Evolutionary conservation across 768 basidiomycete genomes (phyloP), one percentile per base, ranked within the genome.

Genomic region (Naematelia aurantialba): DNA sequence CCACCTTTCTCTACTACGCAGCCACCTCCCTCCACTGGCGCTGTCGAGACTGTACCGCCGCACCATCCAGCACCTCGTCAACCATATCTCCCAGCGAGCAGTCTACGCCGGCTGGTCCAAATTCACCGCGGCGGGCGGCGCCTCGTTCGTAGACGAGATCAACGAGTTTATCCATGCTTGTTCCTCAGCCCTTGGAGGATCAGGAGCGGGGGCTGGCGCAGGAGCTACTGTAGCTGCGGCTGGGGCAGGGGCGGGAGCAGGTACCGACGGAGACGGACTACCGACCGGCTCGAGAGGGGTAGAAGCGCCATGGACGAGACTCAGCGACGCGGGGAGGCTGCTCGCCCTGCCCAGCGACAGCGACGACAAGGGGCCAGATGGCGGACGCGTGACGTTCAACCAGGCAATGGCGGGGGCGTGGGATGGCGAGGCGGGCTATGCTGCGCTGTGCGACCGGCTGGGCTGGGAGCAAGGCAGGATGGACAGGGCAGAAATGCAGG

Each of bases 81-180:
- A 87, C 50, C 85, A 92, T 71, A 85, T 98, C 53, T 78, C 89
- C 19, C 89, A 92, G 63, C 87, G 92, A 13, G 85, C 87, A 59
- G 85, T 96, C 55, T 89, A 88, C 70, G 85, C 89, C 45, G 86
- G 89, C 0, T 83, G 83, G 60, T 82, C 79, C 4, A 80, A 81
- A 55, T 80, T 92, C 56, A 80, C 82, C 29, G 74, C 81, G 2
- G 69, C 75, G 5, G 87, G 89, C 55, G 89, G 87, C 3, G 81
- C 80, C 59, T 78, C 79, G 21, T 81, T 94, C 21, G 80, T 80
- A 21, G 82, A 83, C 0, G 92, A 98, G 85, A 84, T 79, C 82
- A 85, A 67, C 69, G 81, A 90, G 49, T 91, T 92, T 91, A 81
- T 87, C 4, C 87, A 89, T 77, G 87, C 88, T 5, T 24, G 26